phyloP scores from a whole-genome alignment of 768 basidiomycete genomes.

The Kwoniella sp. region DNA sequence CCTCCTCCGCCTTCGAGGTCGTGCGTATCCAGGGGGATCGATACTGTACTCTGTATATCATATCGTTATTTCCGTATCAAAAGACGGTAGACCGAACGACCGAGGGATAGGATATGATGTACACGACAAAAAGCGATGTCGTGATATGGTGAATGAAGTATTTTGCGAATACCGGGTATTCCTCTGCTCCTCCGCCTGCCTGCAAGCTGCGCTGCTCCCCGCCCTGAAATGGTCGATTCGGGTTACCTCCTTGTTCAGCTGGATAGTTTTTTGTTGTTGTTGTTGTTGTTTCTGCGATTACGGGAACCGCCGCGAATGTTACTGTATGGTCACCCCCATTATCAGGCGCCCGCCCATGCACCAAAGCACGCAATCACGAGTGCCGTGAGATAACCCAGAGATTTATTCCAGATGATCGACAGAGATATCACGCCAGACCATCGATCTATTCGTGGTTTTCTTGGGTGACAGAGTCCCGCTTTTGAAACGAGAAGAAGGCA shows the following conservation, averaged over 20 bases:
- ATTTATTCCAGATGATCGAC: too few species aligned
- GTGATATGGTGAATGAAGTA: slow-evolving; percentile 18
- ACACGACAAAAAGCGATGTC: slow-evolving; percentile 15
- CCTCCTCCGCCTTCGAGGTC: too few species aligned
- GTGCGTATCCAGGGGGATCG: too few species aligned
- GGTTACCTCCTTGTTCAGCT: too few species aligned
- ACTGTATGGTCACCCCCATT: background rate
- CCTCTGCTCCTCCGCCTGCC: slow-evolving; percentile 9
- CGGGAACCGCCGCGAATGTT: background rate
- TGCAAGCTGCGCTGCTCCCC: background rate
- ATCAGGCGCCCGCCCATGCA: too few species aligned
- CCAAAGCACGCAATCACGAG: too few species aligned
- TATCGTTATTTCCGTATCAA: background rate
- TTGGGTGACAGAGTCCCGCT: too few species aligned
- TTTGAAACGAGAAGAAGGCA: too few species aligned
- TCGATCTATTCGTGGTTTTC: too few species aligned
- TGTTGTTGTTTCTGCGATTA: background rate
- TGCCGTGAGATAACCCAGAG: too few species aligned
- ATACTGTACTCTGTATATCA: background rate
- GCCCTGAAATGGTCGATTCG: background rate
- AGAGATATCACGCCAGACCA: too few species aligned
- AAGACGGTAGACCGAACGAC: background rate
- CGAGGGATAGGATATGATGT: background rate
- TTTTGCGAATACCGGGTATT: background rate
- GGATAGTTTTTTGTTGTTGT: background rate